Evolutionary conservation across 2,329 filamentous ascomycete species (phyloP), one percentile per base, ranked within the genome.

Genomic region (Stagonosporopsis rhizophila): DNA sequence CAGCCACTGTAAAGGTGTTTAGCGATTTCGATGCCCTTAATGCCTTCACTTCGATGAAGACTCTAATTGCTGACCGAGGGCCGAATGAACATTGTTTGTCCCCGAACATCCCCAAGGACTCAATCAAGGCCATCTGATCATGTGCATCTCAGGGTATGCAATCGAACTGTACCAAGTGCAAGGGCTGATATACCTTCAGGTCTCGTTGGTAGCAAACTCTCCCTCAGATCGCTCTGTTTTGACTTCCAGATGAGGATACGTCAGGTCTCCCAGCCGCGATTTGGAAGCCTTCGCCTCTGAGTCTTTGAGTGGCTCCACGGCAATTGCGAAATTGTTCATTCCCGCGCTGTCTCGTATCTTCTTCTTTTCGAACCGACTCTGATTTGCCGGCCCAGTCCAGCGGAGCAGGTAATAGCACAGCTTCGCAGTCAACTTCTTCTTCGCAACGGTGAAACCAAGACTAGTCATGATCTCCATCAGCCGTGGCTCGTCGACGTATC

Each of bases 241-340:
- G 27, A n/a, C 35, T 48, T 40, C 11, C 37, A 41, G 20, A 19
- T 49, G 46, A 19, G 37, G 27, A 41, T 41, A 41, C 6, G 39
- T 15, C 12, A 30, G 11, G 22, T 9, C 25, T 32, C 19, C 15
- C 3, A 17, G 22, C 15, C 23, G 19, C 22, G 14, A 20, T 15
- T 17, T 11, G n/a, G 23, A 12, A 35, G 37, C 11, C 68, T 35
- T 34, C 7, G 27, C 27, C 14, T 17, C 15, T 8, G 23, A 4
- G 17, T 5, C 14, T 12, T 14, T 11, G 9, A 20, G n/a, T 22
- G 19, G 17, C 4, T 74, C 65, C 19, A 96, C 75, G 15, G 91
- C 84, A 65, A 98, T 87, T 14, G 90, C 87, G 75, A 98, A 99
- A 71, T 99, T 98, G 77, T 99, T 99, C 73, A 92, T 86, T 22